Evolutionary conservation across 2,329 filamentous ascomycete species (phyloP).

Genomic region (Thielaviopsis ethacetica): DNA sequence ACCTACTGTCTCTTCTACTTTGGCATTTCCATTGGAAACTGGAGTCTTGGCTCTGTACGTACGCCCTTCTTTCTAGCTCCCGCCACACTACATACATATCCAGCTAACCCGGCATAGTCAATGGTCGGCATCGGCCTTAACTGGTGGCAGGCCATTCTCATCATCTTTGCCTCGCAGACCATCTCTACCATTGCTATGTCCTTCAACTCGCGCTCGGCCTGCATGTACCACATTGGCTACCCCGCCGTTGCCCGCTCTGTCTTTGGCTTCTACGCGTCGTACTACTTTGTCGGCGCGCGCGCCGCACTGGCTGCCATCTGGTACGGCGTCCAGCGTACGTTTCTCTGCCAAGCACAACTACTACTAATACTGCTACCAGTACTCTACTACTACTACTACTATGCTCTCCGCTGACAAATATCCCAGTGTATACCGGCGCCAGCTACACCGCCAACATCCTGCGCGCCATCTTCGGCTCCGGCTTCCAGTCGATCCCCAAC

Average conservation of each 20-base stretch:
- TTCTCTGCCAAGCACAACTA: too few relatives aligned
- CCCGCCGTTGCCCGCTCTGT: background rate
- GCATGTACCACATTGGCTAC: background rate
- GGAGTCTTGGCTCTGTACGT: slow-evolving; percentile 12
- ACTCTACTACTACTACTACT: too few relatives aligned
- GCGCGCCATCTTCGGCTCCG: slow-evolving; percentile 20
- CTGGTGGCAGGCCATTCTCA: background rate
- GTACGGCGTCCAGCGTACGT: background rate
- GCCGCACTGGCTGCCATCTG: background rate
- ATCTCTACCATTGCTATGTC: background rate
- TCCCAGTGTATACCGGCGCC: background rate
- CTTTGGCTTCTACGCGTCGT: background rate
- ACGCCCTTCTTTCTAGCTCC: slow-evolving; percentile 4
- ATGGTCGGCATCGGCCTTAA: background rate
- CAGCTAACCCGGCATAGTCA: background rate
- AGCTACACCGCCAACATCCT: slow-evolving; percentile 9
- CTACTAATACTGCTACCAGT: too few relatives aligned
- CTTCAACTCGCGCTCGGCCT: background rate
- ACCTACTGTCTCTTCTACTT: background rate
- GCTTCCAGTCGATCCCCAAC: slow-evolving; percentile 20
- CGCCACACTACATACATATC: too few relatives aligned
- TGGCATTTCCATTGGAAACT: slow-evolving; percentile 1
- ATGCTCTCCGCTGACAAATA: background rate
- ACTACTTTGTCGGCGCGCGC: background rate
- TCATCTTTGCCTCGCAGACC: background rate